Evolutionary conservation across 441 rosid species (phyloP).

Genomic region (Kokia cookei): DNA sequence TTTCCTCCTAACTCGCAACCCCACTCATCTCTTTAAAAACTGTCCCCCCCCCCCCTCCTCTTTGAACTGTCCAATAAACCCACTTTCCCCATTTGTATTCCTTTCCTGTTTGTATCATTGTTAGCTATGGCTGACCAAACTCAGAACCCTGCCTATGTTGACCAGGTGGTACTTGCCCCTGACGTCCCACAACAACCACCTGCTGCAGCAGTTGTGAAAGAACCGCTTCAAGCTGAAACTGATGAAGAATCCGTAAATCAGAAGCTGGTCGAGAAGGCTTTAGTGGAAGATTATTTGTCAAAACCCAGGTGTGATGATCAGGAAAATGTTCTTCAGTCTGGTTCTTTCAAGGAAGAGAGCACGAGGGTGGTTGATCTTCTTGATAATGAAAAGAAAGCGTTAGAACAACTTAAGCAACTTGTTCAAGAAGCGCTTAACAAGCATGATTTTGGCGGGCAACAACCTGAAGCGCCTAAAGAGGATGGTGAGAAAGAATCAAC

Average conservation of each 20-base stretch:
- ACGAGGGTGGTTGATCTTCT: slow-evolving; percentile 40
- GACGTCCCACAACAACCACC: background rate
- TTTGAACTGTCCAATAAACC: no score
- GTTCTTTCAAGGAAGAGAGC: slow-evolving; percentile 48
- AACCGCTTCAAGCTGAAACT: slow-evolving; percentile 12
- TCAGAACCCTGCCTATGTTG: background rate
- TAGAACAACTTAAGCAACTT: slow-evolving; percentile 39
- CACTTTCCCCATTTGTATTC: no score
- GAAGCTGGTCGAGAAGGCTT: slow-evolving; percentile 10
- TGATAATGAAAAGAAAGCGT: slow-evolving; percentile 36
- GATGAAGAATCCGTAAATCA: slow-evolving; percentile 18
- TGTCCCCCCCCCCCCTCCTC: no score
- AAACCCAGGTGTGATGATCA: slow-evolving; percentile 8
- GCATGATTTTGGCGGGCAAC: slow-evolving; percentile 26
- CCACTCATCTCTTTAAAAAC: no score
- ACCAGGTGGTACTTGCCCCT: background rate
- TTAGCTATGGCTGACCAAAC: slow-evolving; percentile 4
- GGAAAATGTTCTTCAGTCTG: slow-evolving; percentile 12
- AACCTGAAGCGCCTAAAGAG: slow-evolving; percentile 16
- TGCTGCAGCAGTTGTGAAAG: slow-evolving; percentile 8
- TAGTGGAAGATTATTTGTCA: background rate
- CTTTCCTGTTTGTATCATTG: no score
- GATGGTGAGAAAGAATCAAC: slow-evolving; percentile 9
- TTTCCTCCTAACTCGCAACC: no score
- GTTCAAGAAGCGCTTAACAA: slow-evolving; percentile 53